Evolutionary conservation across 2,329 filamentous ascomycete species (phyloP), one percentile per base, ranked within the genome.

Genomic region (Daldinia sp.): DNA sequence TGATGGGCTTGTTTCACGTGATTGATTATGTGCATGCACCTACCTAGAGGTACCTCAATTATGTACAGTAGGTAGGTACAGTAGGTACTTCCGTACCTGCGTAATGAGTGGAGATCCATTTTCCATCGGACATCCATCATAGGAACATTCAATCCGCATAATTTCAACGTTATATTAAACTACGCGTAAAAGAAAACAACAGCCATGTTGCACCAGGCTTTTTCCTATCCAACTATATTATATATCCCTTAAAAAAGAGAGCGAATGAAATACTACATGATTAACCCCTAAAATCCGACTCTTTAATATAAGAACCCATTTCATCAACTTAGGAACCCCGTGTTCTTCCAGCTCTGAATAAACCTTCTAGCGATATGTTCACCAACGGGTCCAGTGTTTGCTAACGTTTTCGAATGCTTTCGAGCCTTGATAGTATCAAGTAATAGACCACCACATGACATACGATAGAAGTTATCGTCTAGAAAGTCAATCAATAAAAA

Each of bases 361-460:
- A 72, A 77, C 33, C 57, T 63, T 51, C 64, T 66, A 20, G 67
- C 54, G 18, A 74, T 62, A 15, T 66, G 63, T 4, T 72, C 72
- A 42, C 62, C 64, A 9, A 76, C 73, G 3, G 74, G 73, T 2
- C 73, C 70, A 3, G 70, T 58, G 4, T 62, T 66, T 12, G 67
- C 63, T 33, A 77, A 60, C 10, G 73, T 68, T 57, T 41, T 48
- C 46, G 75, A 77, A 26, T 78, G 73, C 64, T 76, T 65, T 28
- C 67, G 59, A 12, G 70, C 62, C 37, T 74, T 73, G 39, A 57
- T 63, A 54, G 75, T 76, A 37, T 74, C 74, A 55, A 78, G 66
- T 13, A 79, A 41, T 30, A 79, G 50, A 1, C 76, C 76, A 13
- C 76, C 78, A 35, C 74, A 78, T 0, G 71, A 73, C 76, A 79